phyloP scores from a whole-genome alignment of 257 asterid species.

The Solanum okadae region DNA sequence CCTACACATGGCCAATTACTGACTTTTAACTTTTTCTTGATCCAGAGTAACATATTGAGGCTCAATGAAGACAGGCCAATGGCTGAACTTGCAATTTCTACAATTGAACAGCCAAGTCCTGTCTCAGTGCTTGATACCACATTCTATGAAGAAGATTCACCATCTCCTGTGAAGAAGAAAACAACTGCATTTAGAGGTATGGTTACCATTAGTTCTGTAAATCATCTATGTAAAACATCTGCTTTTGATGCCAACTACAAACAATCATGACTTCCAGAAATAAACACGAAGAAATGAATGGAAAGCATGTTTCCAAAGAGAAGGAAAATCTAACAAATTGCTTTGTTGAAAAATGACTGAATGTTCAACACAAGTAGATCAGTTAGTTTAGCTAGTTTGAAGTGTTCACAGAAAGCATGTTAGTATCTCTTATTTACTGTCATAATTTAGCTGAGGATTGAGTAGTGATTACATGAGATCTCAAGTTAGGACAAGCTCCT shows the following conservation, averaged over 20 bases:
- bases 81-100: conserved; percentile 31
- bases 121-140: conserved; percentile 79
- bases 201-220: conserved; percentile 5
- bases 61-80: conserved; percentile 30
- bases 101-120: conserved; percentile 89
- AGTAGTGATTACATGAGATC: background rate
- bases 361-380: background rate
- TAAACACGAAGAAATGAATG: background rate
- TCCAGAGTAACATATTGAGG: conserved; percentile 44
- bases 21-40: background rate
- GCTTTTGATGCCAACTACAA: background rate
- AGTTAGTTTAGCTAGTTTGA: background rate
- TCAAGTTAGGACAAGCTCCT: background rate
- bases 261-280: background rate
- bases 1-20: conserved; percentile 8
- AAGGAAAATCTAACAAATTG: background rate
- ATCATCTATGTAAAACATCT: background rate
- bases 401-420: background rate
- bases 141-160: conserved; percentile 71
- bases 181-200: conserved; percentile 73
- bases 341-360: background rate
- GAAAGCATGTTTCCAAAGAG: background rate
- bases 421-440: background rate
- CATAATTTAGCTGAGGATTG: background rate
- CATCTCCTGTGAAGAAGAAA: conserved; percentile 80